These are phyloP conservation scores for Heimioporus sp. DNA, from an alignment of 768 basidiomycete species.

Conservation along the genomic window DNA sequence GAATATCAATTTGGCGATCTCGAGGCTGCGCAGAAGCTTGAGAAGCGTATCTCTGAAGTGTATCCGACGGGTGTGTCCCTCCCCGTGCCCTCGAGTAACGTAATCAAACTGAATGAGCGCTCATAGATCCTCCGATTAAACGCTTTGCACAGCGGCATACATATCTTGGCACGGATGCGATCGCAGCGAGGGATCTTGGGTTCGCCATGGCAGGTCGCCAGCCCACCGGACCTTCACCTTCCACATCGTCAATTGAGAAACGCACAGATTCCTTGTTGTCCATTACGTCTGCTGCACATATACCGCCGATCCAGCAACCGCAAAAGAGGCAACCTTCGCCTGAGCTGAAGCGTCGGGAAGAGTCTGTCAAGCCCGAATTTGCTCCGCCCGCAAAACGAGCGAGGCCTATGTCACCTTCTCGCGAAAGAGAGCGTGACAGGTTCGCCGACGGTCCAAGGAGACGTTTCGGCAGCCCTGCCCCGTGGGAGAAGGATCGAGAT, in stretches of 20 bases:
- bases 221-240: constrained; percentile 16
- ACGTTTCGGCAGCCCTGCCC: constrained; percentile 39
- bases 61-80: constrained; percentile 72
- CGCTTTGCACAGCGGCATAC: constrained; percentile 82
- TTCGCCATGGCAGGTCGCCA: constrained; percentile 51
- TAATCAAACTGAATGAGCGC: not conserved
- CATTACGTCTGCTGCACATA: constrained; percentile 26
- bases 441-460: constrained; percentile 37
- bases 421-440: constrained; percentile 50
- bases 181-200: constrained; percentile 86
- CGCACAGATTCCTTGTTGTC: constrained; percentile 38
- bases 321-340: constrained; percentile 33
- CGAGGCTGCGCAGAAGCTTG: constrained; percentile 83
- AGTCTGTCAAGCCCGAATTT: constrained; percentile 36
- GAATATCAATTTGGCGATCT: constrained; percentile 96
- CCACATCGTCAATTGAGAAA: constrained; percentile 27
- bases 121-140: constrained; percentile 84
- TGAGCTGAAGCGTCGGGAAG: constrained; percentile 42
- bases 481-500: constrained; percentile 47
- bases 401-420: constrained; percentile 45
- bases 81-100: not conserved
- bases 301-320: constrained; percentile 21
- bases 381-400: constrained; percentile 44
- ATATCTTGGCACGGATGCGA: constrained; percentile 78
- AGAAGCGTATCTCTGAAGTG: constrained; percentile 83